Conservation (phyloP, 805 yeast genomes). For the Nakazawaea ishiwadae region DNA sequence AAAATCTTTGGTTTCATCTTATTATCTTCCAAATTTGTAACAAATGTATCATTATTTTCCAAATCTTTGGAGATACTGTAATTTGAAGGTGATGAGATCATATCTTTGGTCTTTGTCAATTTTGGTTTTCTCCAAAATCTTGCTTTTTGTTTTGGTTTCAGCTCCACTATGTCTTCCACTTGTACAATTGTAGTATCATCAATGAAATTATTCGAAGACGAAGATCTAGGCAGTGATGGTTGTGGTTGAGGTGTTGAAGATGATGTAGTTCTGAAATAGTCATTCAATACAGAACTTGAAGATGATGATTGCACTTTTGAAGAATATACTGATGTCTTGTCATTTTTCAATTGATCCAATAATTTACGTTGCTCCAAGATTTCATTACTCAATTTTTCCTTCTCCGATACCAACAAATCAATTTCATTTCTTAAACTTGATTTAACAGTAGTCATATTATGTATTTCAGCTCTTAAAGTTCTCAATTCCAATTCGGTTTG, state of each 20-base stretch:
- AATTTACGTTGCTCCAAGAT: slow-evolving; percentile 23
- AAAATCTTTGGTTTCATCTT: slow-evolving; percentile 31
- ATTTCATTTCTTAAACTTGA: slow-evolving; percentile 45
- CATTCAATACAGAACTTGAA: slow-evolving; percentile 15
- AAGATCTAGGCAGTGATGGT: slow-evolving; percentile 12
- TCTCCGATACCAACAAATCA: slow-evolving; percentile 41
- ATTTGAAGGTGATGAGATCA: slow-evolving; percentile 12
- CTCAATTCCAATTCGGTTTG: slow-evolving; percentile 35
- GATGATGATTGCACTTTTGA: slow-evolving; percentile 1
- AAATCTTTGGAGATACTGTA: slow-evolving; percentile 1
- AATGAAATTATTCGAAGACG: neutral
- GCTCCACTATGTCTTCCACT: slow-evolving; percentile 11
- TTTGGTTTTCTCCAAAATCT: slow-evolving; percentile 26
- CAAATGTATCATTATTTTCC: slow-evolving; percentile 2
- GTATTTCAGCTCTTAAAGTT: slow-evolving; percentile 34
- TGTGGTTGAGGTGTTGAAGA: slow-evolving; percentile 14
- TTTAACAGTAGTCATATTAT: slow-evolving; percentile 34
- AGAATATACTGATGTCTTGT: slow-evolving; percentile 3
- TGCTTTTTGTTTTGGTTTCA: slow-evolving; percentile 21
- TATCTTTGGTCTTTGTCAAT: slow-evolving; percentile 8
- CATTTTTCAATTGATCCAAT: slow-evolving; percentile 15
- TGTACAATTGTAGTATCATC: slow-evolving; percentile 7
- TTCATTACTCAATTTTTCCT: slow-evolving; percentile 42
- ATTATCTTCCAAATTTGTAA: slow-evolving; percentile 15
- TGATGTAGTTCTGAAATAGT: slow-evolving; percentile 1